Base-by-base conservation (phyloP, 2,329 filamentous ascomycete genomes). In the Grosmannia clavigera region DNA sequence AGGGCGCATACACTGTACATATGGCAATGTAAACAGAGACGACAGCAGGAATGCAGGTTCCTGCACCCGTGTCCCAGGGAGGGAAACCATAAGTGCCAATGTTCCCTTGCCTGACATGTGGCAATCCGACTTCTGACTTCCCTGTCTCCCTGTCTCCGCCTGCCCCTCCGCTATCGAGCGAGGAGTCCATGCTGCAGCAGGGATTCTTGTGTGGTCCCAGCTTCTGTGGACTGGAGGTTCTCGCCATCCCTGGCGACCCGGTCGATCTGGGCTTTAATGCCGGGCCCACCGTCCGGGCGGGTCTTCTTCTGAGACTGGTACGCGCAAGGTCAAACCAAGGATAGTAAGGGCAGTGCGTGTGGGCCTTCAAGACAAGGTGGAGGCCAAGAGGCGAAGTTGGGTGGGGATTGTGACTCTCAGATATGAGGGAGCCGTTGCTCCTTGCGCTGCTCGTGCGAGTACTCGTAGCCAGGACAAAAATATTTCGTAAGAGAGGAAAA, bases 201-300 rank as follows among this genome's bases (percentile, higher is more conserved):
- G 19, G 43, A 46, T 46, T n/a, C 43, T 46, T 19, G 7, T n/a
- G 43, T n/a, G 43, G 43, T 46, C 43, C 14, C 43, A 22, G 43
- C 43, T 46, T 46, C 43, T 46, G 43, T 14, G 12, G 16, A 43
- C 40, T 43, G 40, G 40, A 43, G 40, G 40, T n/a, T 19, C 43
- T 46, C 48, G 22, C 22, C 48, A 27, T 31, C 25, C 25, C 27
- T 55, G 38, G 54, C 38, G 11, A 46, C 22, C 38, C 46, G 61
- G 62, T 58, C 62, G 61, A 64, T 62, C 62, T 62, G 60, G 27
- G 57, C 51, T 62, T 46, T 61, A 40, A 5, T 40, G 12, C 61
- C 61, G 62, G 62, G 25, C 46, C 62, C 61, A 64, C 61, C 55
- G 57, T 16, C 14, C 57, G 9, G 31, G 25, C 54, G 54, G 54